Evolutionary conservation across 2,329 filamentous ascomycete genomes (phyloP).

Genomic region (Fusarium sp.): DNA sequence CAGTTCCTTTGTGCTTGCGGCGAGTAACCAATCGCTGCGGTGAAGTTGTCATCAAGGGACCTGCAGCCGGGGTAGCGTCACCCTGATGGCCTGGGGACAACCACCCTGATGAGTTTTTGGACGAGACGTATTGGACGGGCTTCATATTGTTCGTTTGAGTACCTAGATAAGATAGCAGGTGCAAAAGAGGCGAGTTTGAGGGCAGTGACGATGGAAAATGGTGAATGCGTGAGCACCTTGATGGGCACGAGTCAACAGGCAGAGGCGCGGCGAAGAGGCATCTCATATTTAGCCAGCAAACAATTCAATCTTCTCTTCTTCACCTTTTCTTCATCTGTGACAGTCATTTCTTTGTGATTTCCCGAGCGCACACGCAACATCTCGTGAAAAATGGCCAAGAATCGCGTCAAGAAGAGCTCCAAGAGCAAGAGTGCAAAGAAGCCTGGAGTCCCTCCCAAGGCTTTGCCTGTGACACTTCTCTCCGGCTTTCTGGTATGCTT

Average conservation of each 20-base stretch:
- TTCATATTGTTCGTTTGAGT: not conserved
- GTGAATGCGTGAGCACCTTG: not conserved
- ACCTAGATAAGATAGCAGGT: not conserved
- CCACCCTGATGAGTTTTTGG: conserved; percentile 37
- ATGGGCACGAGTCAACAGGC: not conserved
- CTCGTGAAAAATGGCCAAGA: conserved; percentile 35
- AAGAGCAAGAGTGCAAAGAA: conserved; percentile 34
- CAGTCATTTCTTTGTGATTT: not conserved
- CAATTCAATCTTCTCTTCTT: not conserved
- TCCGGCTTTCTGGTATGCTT: conserved; percentile 50
- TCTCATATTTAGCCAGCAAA: not conserved
- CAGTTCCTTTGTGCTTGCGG: not conserved
- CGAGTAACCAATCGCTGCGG: conserved; percentile 15
- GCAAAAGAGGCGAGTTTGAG: not conserved
- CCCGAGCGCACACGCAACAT: not conserved
- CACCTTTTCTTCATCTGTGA: too few relatives aligned
- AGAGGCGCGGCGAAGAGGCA: not conserved
- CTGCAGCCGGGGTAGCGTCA: conserved; percentile 11
- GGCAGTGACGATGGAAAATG: not conserved
- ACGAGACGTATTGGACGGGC: not conserved
- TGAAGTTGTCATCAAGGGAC: conserved; percentile 30
- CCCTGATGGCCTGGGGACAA: conserved; percentile 31
- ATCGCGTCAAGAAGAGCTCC: conserved; percentile 16
- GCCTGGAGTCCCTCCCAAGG: conserved; percentile 31
- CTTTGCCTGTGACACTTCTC: conserved; percentile 50